Conservation (phyloP, 352 stramenopile species). For the Phytophthora citricola region DNA sequence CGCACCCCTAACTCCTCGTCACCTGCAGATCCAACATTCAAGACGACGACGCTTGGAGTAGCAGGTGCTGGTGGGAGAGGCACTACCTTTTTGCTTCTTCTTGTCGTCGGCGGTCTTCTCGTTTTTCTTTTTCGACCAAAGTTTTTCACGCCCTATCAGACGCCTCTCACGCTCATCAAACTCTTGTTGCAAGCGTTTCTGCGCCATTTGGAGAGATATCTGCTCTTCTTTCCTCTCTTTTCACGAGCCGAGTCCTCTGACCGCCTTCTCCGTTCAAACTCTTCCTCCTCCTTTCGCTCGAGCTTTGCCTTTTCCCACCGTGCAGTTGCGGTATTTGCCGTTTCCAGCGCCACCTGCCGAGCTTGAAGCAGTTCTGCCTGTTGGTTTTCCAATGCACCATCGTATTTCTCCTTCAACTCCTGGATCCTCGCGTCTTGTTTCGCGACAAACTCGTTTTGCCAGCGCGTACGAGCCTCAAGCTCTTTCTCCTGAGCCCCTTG, state of each 20-base stretch:
- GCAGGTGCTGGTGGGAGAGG: conserved; percentile 1
- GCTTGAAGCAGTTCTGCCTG: conserved; percentile 60
- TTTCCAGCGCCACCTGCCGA: conserved; percentile 57
- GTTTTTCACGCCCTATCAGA: conserved; percentile 53
- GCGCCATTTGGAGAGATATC: conserved; percentile 33
- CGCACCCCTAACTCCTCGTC: conserved; percentile 33
- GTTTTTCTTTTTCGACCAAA: conserved; percentile 54
- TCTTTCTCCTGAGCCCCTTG: conserved; percentile 65
- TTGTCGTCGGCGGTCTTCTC: conserved; percentile 32
- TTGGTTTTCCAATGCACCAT: conserved; percentile 64
- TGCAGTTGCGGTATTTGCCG: conserved; percentile 47
- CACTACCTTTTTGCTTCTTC: conserved; percentile 24
- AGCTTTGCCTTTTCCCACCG: conserved; percentile 58
- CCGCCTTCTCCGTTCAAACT: conserved; percentile 39
- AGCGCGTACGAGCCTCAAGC: conserved; percentile 60
- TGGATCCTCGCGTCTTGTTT: conserved; percentile 79
- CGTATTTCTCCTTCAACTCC: conserved; percentile 74
- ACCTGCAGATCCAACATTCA: conserved; percentile 57
- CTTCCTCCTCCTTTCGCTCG: conserved; percentile 50
- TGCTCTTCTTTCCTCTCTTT: conserved; percentile 51
- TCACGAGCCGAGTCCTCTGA: conserved; percentile 42
- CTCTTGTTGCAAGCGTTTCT: conserved; percentile 54
- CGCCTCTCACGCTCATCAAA: conserved; percentile 65
- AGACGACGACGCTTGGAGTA: conserved; percentile 62
- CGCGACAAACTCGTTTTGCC: conserved; percentile 74